A percentile compares a stretch with the other conserved stretches of the same genome.
phyloP scores from a whole-genome alignment of 331 rosid genomes.

The Rosa hybrid region DNA sequence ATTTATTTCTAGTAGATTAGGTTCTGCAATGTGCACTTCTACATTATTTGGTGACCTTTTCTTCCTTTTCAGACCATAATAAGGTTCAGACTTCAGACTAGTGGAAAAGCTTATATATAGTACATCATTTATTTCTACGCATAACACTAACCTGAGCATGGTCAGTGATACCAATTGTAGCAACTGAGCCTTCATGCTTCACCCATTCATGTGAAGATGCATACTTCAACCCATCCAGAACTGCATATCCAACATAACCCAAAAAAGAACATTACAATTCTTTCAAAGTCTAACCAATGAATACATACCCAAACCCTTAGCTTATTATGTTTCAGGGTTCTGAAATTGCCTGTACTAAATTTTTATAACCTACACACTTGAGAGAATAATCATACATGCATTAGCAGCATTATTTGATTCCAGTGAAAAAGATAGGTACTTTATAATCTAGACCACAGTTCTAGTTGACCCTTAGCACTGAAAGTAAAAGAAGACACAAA shows the following conservation, averaged over 20 bases:
- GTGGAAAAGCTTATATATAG: neutral
- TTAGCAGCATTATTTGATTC: neutral
- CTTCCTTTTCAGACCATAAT: neutral
- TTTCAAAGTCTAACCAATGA: neutral
- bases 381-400: neutral
- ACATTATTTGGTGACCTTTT: neutral
- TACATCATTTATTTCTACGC: neutral
- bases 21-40: neutral
- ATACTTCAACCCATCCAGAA: conserved; percentile 90
- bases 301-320: neutral
- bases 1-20: neutral
- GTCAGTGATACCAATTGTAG: conserved; percentile 80
- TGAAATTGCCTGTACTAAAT: neutral
- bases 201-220: conserved; percentile 98
- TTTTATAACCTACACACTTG: neutral
- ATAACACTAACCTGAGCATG: conserved; percentile 58
- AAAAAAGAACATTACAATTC: neutral
- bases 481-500: neutral
- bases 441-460: neutral
- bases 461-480: neutral
- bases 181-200: conserved; percentile 89
- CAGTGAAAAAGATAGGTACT: neutral
- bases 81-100: neutral
- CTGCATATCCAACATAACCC: conserved; percentile 39
- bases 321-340: neutral